phyloP scores from a whole-genome alignment of 495 filamentous ascomycete genomes.

The Xylaria grammica region DNA sequence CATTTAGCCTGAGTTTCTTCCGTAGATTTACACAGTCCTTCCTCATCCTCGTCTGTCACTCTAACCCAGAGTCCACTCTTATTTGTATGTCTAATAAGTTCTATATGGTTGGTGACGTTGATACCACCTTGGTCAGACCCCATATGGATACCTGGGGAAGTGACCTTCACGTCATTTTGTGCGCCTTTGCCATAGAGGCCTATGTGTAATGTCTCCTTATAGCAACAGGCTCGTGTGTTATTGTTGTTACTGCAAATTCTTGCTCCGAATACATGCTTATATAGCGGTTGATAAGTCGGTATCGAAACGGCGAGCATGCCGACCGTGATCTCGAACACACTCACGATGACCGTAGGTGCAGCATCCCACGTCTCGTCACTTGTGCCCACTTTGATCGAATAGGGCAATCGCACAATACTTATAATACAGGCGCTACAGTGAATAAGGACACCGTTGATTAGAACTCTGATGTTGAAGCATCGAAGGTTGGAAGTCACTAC shows the following conservation, averaged over 20 bases:
- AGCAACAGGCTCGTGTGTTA: not conserved
- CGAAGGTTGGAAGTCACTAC: not conserved
- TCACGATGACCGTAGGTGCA: slow-evolving; percentile 9
- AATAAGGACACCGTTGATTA: not conserved
- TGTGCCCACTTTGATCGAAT: slow-evolving; percentile 13
- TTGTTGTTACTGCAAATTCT: not conserved
- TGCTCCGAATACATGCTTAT: slow-evolving; percentile 2
- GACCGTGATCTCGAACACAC: slow-evolving; percentile 17
- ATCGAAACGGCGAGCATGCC: slow-evolving; percentile 26
- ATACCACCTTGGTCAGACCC: slow-evolving; percentile 19
- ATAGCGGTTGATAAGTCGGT: slow-evolving; percentile 25
- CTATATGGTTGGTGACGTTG: slow-evolving; percentile 26
- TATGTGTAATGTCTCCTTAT: slow-evolving; percentile 17
- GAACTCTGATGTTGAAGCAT: not conserved
- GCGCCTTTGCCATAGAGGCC: slow-evolving; percentile 10
- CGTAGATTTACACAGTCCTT: not conserved
- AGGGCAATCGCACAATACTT: slow-evolving; percentile 24
- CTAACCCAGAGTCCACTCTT: slow-evolving; percentile 24
- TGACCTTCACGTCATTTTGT: slow-evolving; percentile 15
- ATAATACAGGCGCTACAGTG: slow-evolving; percentile 17
- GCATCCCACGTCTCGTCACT: slow-evolving; percentile 22
- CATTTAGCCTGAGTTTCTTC: too few species aligned
- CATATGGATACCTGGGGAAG: slow-evolving; percentile 15
- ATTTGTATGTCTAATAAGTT: slow-evolving; percentile 23
- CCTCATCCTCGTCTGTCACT: slow-evolving; percentile 25